Conservation (phyloP, 1,284 basidiomycete species). For the Cryptococcus maquisensis region DNA sequence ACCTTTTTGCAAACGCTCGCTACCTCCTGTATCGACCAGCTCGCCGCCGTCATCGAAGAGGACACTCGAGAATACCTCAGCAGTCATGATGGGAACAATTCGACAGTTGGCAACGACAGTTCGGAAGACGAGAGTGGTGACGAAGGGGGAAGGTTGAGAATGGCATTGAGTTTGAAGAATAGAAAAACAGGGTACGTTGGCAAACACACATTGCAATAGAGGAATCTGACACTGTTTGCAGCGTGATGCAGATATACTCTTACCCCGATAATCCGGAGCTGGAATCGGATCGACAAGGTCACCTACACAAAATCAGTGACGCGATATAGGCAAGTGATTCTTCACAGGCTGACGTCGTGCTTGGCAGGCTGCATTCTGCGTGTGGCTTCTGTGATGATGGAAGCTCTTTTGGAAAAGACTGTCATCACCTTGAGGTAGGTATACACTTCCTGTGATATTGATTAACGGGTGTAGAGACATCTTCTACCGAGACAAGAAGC, state of each 20-base stretch:
- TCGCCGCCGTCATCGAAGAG: not conserved
- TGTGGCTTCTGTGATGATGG: slow-evolving; percentile 30
- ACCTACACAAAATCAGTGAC: slow-evolving; percentile 19
- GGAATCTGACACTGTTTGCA: not conserved
- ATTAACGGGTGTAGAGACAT: slow-evolving; percentile 62
- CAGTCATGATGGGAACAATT: not conserved
- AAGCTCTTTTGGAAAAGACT: slow-evolving; percentile 26
- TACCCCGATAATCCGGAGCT: slow-evolving; percentile 22
- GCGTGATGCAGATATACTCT: slow-evolving; percentile 15
- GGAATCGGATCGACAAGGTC: slow-evolving; percentile 3
- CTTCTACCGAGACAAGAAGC: slow-evolving; percentile 72
- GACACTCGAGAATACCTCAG: not conserved
- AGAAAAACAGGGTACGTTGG: slow-evolving; percentile 26
- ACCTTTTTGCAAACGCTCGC: too few relatives aligned
- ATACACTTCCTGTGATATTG: not conserved
- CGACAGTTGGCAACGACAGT: not conserved
- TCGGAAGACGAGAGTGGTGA: not conserved
- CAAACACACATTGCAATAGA: not conserved
- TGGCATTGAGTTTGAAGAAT: slow-evolving; percentile 16
- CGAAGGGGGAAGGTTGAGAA: slow-evolving; percentile 4
- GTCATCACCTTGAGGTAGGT: slow-evolving; percentile 35
- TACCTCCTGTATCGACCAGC: not conserved
- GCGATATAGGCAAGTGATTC: not conserved
- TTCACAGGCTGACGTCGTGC: not conserved
- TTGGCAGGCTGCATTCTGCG: slow-evolving; percentile 29